Evolutionary conservation across 2,329 filamentous ascomycete genomes (phyloP).

Genomic region (Rasamsonia emersonii): DNA sequence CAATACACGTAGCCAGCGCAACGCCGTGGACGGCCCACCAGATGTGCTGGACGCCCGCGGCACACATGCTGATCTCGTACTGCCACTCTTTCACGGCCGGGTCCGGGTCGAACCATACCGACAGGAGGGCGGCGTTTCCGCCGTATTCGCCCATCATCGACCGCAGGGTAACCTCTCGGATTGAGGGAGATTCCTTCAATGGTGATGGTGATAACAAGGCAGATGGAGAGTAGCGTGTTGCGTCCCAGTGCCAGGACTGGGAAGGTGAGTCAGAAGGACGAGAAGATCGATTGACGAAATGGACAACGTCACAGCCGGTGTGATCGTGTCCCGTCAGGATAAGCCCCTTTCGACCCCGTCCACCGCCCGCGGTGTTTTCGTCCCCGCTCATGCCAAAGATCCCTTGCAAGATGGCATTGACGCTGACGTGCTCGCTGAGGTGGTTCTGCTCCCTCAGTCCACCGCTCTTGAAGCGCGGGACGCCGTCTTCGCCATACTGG

Average conservation of each 20-base stretch:
- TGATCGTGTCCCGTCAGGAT: conserved; percentile 94
- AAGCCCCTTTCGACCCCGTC: conserved; percentile 63
- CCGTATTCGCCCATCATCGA: conserved; percentile 98
- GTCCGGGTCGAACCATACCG: conserved; percentile 74
- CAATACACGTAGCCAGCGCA: conserved; percentile 45
- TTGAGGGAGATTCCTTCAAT: conserved; percentile 25
- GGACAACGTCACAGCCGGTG: conserved; percentile 82
- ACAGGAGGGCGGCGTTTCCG: conserved; percentile 84
- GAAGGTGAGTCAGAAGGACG: conserved; percentile 1
- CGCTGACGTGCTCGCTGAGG: conserved; percentile 62
- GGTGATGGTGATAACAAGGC: conserved; percentile 1
- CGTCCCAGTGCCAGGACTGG: conserved; percentile 26
- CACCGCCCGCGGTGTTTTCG: conserved; percentile 47
- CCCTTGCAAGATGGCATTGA: conserved; percentile 66
- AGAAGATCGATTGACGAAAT: conserved; percentile 61
- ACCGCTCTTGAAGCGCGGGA: conserved; percentile 28
- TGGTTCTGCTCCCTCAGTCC: conserved; percentile 81
- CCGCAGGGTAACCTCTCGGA: conserved; percentile 84
- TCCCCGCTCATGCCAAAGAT: conserved; percentile 70
- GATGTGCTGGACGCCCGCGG: conserved; percentile 74
- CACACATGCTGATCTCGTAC: conserved; percentile 70
- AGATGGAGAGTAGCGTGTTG: conserved; percentile 18
- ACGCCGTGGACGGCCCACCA: conserved; percentile 89
- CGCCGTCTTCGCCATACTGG: conserved; percentile 44
- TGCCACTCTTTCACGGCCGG: conserved; percentile 59